Evolutionary conservation across 352 stramenopile genomes (phyloP).

Genomic region (Phytophthora lateralis): DNA sequence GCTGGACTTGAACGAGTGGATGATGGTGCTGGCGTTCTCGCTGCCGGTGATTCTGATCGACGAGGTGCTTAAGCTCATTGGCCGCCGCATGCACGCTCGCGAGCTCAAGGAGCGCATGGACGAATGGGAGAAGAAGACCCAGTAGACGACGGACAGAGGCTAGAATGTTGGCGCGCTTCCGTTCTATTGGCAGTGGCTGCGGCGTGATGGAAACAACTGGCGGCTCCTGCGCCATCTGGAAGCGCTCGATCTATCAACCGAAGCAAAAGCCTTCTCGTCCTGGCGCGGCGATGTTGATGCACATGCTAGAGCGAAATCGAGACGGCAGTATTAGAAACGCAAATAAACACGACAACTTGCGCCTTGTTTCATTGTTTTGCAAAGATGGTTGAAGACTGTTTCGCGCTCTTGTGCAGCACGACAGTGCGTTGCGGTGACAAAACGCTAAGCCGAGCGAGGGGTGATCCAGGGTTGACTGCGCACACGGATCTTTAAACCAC

Average conservation of each 20-base stretch:
- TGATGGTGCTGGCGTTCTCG: constrained; percentile 92
- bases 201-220: constrained; percentile 4
- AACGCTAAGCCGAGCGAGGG: too few relatives aligned
- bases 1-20: constrained; percentile 92
- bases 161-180: constrained; percentile 22
- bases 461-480: too few relatives aligned
- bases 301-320: constrained; percentile 30
- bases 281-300: constrained; percentile 11
- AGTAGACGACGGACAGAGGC: constrained; percentile 36
- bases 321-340: constrained; percentile 39
- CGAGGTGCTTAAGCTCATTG: constrained; percentile 94
- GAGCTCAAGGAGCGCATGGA: constrained; percentile 76
- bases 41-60: constrained; percentile 94
- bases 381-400: background rate
- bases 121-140: constrained; percentile 56
- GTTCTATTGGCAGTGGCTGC: constrained; percentile 18
- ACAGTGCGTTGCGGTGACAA: too few relatives aligned
- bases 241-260: constrained; percentile 18
- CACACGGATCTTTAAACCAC: too few relatives aligned
- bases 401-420: too few relatives aligned
- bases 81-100: constrained; percentile 75
- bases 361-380: constrained; percentile 20
- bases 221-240: constrained; percentile 11
- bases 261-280: constrained; percentile 20
- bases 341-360: constrained; percentile 31